phyloP scores from a whole-genome alignment of 768 basidiomycete species.

The Porphyrellus cyaneotinctus region DNA sequence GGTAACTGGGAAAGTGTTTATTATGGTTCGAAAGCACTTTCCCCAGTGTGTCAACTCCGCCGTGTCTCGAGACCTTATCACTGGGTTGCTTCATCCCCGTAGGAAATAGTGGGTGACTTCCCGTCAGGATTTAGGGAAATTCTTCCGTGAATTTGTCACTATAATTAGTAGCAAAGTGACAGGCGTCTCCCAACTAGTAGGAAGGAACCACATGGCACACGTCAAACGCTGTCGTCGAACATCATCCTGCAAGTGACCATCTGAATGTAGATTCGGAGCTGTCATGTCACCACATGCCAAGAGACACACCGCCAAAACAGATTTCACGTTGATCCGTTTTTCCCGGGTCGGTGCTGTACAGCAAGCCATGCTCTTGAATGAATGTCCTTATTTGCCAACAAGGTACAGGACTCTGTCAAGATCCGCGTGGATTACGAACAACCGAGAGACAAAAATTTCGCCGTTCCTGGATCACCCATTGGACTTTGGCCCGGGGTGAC shows the following conservation, averaged over 20 bases:
- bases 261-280: background rate
- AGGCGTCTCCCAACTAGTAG: no score
- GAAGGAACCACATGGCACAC: no score
- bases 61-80: background rate
- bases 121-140: no score
- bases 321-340: background rate
- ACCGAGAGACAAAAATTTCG: background rate
- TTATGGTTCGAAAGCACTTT: background rate
- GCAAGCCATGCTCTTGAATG: background rate
- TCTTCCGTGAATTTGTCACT: no score
- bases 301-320: background rate
- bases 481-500: background rate
- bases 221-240: no score
- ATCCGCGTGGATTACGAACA: no score
- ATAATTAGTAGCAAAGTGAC: no score
- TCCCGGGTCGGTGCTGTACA: background rate
- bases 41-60: background rate
- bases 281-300: slow-evolving; percentile 3
- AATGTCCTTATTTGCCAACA: no score
- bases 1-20: background rate
- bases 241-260: no score
- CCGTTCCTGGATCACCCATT: background rate
- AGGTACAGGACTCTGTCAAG: no score
- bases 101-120: background rate
- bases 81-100: background rate